A percentile compares a stretch with the other conserved stretches of the same genome.
Evolutionary conservation across 345 rosid genomes (phyloP).

Genomic region (Brassica nigra): DNA sequence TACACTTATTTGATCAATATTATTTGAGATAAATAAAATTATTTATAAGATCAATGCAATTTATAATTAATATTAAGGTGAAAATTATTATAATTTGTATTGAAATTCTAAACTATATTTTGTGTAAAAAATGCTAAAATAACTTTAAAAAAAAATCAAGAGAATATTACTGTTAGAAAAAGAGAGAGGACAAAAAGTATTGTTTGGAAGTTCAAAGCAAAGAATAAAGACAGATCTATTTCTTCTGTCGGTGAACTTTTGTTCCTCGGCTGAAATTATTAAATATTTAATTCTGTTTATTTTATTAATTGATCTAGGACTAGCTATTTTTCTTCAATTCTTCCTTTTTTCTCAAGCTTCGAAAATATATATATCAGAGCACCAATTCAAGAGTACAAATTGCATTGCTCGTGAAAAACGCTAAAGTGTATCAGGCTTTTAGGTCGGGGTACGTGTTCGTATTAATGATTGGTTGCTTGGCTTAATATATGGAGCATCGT

Average conservation of each 20-base stretch:
- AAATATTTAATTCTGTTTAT: neutral
- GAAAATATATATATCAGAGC: neutral
- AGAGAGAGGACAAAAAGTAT: slow-evolving; percentile 10
- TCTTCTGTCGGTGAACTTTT: slow-evolving; percentile 37
- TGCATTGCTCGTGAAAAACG: neutral
- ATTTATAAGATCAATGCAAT: no score
- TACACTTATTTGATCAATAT: no score
- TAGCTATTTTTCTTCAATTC: neutral
- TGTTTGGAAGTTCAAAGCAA: slow-evolving; percentile 26
- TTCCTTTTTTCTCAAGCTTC: neutral
- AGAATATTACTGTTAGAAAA: neutral
- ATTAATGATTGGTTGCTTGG: slow-evolving; percentile 2
- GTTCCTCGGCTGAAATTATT: slow-evolving; percentile 13
- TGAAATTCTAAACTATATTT: no score
- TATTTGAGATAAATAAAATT: no score
- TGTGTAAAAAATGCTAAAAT: no score
- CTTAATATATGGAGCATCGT: slow-evolving; percentile 11
- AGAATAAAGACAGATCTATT: slow-evolving; percentile 36
- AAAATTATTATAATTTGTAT: no score
- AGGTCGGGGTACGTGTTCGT: neutral
- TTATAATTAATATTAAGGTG: no score
- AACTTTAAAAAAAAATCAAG: no score
- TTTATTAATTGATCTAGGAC: neutral
- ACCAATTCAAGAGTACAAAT: neutral
- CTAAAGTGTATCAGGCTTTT: neutral